Conservation (phyloP, 805 yeast species). For the Huiozyma sinensis region DNA sequence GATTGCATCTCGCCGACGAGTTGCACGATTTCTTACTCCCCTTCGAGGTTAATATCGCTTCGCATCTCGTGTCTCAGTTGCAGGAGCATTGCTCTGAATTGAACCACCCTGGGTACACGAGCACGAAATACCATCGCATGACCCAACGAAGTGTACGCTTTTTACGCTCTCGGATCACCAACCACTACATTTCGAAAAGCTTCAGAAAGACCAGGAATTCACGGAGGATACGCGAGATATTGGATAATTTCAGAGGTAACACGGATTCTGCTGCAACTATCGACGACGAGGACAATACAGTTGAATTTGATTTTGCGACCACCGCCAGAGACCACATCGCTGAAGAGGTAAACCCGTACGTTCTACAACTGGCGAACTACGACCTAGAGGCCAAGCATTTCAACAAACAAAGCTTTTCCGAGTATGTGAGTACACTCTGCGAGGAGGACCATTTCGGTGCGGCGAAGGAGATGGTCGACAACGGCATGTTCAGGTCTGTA, state of each 20-base stretch:
- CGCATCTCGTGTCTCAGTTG: constrained; percentile 2
- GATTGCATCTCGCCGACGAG: constrained; percentile 13
- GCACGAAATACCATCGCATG: background rate
- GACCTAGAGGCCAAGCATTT: constrained; percentile 10
- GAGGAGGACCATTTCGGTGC: constrained; percentile 13
- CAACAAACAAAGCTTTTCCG: constrained; percentile 12
- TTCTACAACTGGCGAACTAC: constrained; percentile 18
- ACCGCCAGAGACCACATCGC: constrained; percentile 7
- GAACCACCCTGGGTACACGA: background rate
- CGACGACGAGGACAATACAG: constrained; percentile 8
- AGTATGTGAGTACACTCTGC: constrained; percentile 7
- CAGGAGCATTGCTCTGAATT: background rate
- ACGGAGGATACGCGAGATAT: constrained; percentile 14
- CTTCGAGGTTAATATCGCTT: constrained; percentile 16
- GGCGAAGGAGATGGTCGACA: constrained; percentile 10
- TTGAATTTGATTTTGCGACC: constrained; percentile 8
- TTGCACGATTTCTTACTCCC: constrained; percentile 10
- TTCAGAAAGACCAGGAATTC: constrained; percentile 22
- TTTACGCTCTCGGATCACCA: constrained; percentile 9
- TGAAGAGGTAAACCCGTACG: constrained; percentile 17
- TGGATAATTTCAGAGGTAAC: constrained; percentile 13
- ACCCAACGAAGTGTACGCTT: constrained; percentile 7
- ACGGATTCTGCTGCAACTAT: background rate
- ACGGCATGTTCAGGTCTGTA: constrained; percentile 14
- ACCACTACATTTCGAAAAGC: constrained; percentile 1